Base-by-base conservation (phyloP, 352 stramenopile genomes). In the Aphanomyces astaci region DNA sequence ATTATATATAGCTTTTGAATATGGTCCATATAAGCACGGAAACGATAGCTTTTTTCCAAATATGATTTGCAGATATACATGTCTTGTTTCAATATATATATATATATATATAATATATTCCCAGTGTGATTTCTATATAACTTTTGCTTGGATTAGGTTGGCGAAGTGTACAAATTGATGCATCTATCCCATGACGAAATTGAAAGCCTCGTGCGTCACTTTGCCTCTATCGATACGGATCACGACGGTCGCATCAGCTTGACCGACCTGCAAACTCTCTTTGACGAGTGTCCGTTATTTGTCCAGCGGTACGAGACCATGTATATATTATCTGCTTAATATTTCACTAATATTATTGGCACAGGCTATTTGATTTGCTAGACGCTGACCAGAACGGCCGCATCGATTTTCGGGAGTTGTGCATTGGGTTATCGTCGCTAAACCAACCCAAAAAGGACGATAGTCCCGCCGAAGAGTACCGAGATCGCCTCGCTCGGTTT, bases 341-440 rank as follows among this genome's bases (percentile, higher is more conserved):
- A 43, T 43, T 43, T n/a, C n/a, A n/a, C n/a, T n/a, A n/a, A n/a
- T n/a, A n/a, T n/a, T n/a, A n/a, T n/a, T n/a, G n/a, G 36, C 15
- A 15, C 36, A 43, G 82, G 30, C 73, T 88, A 48, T 87, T 87
- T 49, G 63, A 78, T 40, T 72, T 89, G 57, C 68, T 89, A 10
- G 81, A 89, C 48, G 39, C 74, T 1, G 75, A 89, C 46, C 74
- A 78, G 57, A 86, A 75, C 51, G 81, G 81, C 22, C 73, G 78
- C 59, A 87, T 89, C 68, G 81, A 89, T 56, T 89, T 89, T 62
- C 78, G 81, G 28, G 81, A 89, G 64, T 72, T 89, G 46, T 89
- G 81, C 33, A 70, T 87, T 63, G 78, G 72, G 2, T 72, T 89
- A 22, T 72, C 75, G 2, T 74, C 73, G 9, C 66, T 89, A 25